phyloP scores from a whole-genome alignment of 176 grass and related monocot species.

The Poa pratensis region DNA sequence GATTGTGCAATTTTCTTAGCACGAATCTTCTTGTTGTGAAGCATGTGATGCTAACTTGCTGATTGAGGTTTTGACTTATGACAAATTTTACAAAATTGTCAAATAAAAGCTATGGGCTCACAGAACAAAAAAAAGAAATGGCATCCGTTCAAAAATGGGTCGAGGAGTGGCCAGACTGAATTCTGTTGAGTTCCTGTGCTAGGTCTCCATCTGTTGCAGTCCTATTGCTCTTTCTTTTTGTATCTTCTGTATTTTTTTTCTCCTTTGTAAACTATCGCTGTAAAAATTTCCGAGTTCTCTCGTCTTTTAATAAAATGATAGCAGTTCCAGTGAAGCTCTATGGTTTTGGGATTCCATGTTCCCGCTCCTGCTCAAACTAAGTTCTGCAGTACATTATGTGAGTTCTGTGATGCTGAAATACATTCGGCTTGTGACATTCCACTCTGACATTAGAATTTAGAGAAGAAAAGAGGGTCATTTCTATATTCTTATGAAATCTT shows the following conservation, averaged over 20 bases:
- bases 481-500: background rate
- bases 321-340: background rate
- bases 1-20: background rate
- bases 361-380: background rate
- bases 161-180: background rate
- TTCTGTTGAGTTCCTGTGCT: background rate
- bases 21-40: too few relatives aligned
- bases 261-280: background rate
- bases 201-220: background rate
- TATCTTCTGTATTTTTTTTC: background rate
- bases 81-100: background rate
- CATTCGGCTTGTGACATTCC: background rate
- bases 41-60: too few relatives aligned
- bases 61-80: background rate
- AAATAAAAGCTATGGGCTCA: background rate
- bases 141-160: background rate
- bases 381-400: background rate
- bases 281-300: background rate
- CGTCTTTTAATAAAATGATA: slow-evolving; percentile 39
- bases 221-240: background rate
- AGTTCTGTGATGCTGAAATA: background rate
- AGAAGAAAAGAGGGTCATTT: background rate
- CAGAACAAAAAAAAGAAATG: background rate
- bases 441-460: slow-evolving; percentile 19
- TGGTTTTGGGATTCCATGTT: background rate